Percentiles rank a stretch among this genome's conserved stretches.
phyloP scores from a whole-genome alignment of 768 basidiomycete genomes.

The Asterophora parasitica region DNA sequence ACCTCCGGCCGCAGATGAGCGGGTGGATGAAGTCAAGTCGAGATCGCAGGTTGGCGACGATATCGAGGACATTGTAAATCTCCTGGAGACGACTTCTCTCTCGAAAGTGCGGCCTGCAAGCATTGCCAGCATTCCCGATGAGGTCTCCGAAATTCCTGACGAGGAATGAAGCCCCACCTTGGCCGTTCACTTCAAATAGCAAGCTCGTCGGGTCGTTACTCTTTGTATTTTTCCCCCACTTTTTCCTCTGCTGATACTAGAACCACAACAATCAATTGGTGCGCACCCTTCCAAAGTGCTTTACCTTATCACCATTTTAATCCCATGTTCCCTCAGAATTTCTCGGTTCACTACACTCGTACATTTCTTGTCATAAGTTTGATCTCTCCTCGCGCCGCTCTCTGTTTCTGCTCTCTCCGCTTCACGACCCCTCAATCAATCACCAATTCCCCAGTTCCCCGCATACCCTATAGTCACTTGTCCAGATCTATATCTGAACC shows the following conservation, averaged over 20 bases:
- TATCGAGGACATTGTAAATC: slow-evolving; percentile 61
- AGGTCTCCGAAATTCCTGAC: slow-evolving; percentile 50
- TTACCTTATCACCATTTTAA: too few species aligned
- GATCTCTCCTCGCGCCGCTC: too few species aligned
- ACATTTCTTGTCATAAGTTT: too few species aligned
- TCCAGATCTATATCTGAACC: too few species aligned
- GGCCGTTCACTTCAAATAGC: background rate
- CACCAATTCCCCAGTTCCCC: too few species aligned
- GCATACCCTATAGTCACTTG: too few species aligned
- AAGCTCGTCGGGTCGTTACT: background rate
- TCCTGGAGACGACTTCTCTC: slow-evolving; percentile 47
- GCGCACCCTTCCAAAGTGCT: background rate
- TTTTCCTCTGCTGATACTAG: background rate
- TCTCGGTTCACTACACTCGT: too few species aligned
- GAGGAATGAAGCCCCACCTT: slow-evolving; percentile 35
- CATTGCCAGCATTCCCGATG: slow-evolving; percentile 48
- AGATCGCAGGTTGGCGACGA: slow-evolving; percentile 30
- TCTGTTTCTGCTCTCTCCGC: too few species aligned
- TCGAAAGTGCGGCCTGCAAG: slow-evolving; percentile 37
- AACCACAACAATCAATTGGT: background rate
- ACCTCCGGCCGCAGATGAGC: slow-evolving; percentile 14
- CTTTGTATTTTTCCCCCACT: background rate
- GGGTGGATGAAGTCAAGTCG: slow-evolving; percentile 13
- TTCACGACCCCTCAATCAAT: too few species aligned
- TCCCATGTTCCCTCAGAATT: too few species aligned